phyloP scores from a whole-genome alignment of 2,329 filamentous ascomycete genomes.

The Neonectria ditissima region DNA sequence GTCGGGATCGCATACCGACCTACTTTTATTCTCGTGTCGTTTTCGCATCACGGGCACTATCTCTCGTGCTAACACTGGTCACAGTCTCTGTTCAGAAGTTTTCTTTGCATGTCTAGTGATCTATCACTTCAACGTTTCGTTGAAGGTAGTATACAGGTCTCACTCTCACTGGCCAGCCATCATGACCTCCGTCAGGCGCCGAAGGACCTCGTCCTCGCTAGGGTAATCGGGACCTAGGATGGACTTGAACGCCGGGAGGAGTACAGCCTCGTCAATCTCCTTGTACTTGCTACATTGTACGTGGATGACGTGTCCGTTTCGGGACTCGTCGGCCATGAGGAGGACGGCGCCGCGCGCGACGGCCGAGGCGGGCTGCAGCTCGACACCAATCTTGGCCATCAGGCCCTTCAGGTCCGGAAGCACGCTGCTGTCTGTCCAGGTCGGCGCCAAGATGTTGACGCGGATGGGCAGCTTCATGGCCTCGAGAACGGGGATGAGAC shows the following conservation, averaged over 20 bases:
- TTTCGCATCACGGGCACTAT: too few species aligned
- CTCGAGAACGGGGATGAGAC: slow-evolving; percentile 54
- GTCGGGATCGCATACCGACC: too few species aligned
- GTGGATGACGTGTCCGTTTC: slow-evolving; percentile 66
- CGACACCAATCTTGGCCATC: slow-evolving; percentile 54
- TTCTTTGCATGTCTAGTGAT: not conserved
- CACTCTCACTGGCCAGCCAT: not conserved
- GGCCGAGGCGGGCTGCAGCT: slow-evolving; percentile 57
- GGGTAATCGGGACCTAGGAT: slow-evolving; percentile 49
- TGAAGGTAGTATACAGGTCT: not conserved
- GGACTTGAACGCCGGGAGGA: slow-evolving; percentile 49
- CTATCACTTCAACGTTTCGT: not conserved
- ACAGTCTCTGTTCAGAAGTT: not conserved
- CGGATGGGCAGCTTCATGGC: slow-evolving; percentile 59
- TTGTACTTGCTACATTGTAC: slow-evolving; percentile 59
- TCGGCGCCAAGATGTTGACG: slow-evolving; percentile 66
- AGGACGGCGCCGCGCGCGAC: slow-evolving; percentile 62
- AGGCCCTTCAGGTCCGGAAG: slow-evolving; percentile 53
- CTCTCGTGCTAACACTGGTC: too few species aligned
- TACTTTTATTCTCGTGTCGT: too few species aligned
- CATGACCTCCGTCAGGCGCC: slow-evolving; percentile 22
- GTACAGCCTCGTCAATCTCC: slow-evolving; percentile 64
- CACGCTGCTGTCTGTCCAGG: slow-evolving; percentile 65
- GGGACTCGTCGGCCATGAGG: slow-evolving; percentile 60
- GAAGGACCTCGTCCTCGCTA: slow-evolving; percentile 52